Conservation (phyloP, 345 rosid species). For the Melaleuca alternifolia region DNA sequence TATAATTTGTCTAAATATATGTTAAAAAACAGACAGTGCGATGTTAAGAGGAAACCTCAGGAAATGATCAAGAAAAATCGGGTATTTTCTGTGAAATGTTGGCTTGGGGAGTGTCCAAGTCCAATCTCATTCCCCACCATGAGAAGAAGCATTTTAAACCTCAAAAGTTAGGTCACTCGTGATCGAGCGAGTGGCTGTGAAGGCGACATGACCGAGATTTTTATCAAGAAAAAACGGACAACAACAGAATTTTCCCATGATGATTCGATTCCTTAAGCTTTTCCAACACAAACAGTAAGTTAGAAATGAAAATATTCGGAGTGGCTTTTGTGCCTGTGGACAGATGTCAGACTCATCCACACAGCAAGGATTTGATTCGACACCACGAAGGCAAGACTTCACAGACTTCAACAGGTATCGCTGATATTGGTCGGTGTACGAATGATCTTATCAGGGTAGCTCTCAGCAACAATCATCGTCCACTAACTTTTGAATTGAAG, state of each 20-base stretch:
- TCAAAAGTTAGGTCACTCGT: neutral
- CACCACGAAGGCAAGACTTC: neutral
- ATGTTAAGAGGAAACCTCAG: neutral
- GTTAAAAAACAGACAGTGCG: too few relatives aligned
- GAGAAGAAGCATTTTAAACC: neutral
- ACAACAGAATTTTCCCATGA: neutral
- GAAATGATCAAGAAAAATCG: neutral
- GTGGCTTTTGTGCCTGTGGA: neutral
- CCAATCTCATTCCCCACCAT: neutral
- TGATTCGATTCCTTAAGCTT: neutral
- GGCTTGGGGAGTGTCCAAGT: neutral
- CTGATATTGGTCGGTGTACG: neutral
- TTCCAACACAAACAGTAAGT: neutral
- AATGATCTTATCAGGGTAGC: neutral
- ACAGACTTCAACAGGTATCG: neutral
- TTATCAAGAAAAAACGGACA: neutral
- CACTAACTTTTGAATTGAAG: neutral
- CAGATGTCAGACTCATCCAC: neutral
- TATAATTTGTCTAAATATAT: neutral
- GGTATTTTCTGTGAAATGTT: neutral
- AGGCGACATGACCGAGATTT: neutral
- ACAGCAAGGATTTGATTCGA: neutral
- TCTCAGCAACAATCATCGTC: neutral
- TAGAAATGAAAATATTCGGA: neutral
- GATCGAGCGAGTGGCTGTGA: neutral